Base-by-base conservation (phyloP, 2,329 filamentous ascomycete species). In the Nigrograna mackinnonii region DNA sequence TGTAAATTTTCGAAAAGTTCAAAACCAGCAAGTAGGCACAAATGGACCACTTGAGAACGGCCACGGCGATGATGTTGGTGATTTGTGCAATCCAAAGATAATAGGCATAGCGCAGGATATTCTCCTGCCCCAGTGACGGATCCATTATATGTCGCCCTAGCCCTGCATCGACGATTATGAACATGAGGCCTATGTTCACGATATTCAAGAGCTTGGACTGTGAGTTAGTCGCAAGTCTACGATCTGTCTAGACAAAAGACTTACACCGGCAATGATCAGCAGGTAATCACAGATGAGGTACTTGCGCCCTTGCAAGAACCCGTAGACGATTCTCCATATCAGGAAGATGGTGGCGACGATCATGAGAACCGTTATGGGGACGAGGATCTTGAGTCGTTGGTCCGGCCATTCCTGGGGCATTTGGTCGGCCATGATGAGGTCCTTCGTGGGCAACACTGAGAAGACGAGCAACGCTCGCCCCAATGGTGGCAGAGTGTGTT, bases 21-120 rank as follows among this genome's bases (percentile, higher is more conserved):
- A 64, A 44, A 2, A 44, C 51, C 5, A 64, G 35, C 5, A 63
- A 48, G 32, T 59, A 64, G 7, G 53, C 49, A 39, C 57, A 63
- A 17, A 64, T 62, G 4, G 60, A 63, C 28, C 41, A 50, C 30
- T 62, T 58, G 14, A 64, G 44, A 7, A 57, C 39, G 4, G 46
- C 47, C 14, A 64, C 44, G 7, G 46, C 58, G n/a, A 57, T 44
- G n/a, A 61, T 34, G 32, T 62, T 64, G 39, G 57, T 37, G 19
- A 60, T 35, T 21, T 60, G 52, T 4, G 43, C 47, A 20, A 59
- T 40, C 45, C 44, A 62, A 5, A 58, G 33, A 41, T 49, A 53
- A 35, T 58, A 57, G 19, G 41, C 54, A 41, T 62, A 62, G 2
- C 43, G 9, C 3, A 44, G 4, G 6, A 60, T 31, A 16, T 28